Evolutionary conservation across 805 yeast genomes (phyloP), one percentile per base, ranked within the genome.

Genomic region (Saccharomyces kudriavzevii): DNA sequence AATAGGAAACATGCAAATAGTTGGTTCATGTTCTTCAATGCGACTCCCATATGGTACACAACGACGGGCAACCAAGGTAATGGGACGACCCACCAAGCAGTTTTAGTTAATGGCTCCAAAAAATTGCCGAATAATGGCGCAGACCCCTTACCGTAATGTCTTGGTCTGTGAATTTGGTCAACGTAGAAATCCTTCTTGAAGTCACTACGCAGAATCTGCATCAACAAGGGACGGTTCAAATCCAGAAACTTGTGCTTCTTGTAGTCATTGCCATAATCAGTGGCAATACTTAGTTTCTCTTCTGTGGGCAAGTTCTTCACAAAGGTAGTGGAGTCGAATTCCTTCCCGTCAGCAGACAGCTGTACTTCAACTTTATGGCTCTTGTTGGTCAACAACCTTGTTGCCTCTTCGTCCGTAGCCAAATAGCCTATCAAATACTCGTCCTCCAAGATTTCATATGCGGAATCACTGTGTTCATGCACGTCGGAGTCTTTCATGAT

Each of bases 101-200:
- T 94, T 64, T 85, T 76, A 6, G 96, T 83, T 26, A 94, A 67
- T 4, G 97, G 97, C 72, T 94, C 99, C 56, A 94, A 74, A 70
- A 92, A 87, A 71, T 91, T 90, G 49, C 99, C 99, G 70, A 94
- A 94, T 52, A 94, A 69, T 5, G 91, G 97, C 11, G 99, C 99
- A 2, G 97, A 89, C 10, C 97, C 97, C 68, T 90, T 84, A 59
- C 98, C 98, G 68, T 91, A 94, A 71, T 94, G 99, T 68, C 99
- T 84, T 52, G 99, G 99, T 72, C 97, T 83, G 71, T 94, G 99
- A 46, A 94, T 94, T 72, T 94, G 97, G 68, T 90, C 96, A 66
- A 94, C 77, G 70, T 94, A 94, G 65, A 94, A 92, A 46, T 89
- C 95, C 68, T 88, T 92, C 45, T 87, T 67, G 77, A 90, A 94